Base-by-base conservation (phyloP, 2,329 filamentous ascomycete species). In the Clarireedia hainanense region DNA sequence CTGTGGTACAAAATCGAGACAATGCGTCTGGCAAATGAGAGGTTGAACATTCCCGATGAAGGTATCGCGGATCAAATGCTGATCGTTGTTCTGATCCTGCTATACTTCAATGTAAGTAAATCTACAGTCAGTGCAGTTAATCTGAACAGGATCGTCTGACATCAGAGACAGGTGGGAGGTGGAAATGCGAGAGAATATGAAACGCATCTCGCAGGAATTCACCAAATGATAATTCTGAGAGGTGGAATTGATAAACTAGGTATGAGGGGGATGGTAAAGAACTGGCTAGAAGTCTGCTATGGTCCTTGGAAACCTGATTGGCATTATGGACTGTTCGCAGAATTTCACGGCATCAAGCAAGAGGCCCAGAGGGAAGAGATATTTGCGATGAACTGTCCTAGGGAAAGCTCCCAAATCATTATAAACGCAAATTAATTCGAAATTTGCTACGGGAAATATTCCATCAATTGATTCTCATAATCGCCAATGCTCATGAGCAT, bases 31-130 rank as follows among this genome's bases (percentile, higher is more conserved):
- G 62, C 58, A 15, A 64, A 64, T 43, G 52, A 61, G 39, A 58
- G 51, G 9, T 53, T 64, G 60, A 53, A 52, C 17, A 30, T 42
- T 17, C 46, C 57, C 0, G 52, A 39, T 9, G 58, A 61, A 27
- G 59, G 52, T 5, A 54, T 55, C 3, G 58, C 56, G 20, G 62
- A 65, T 53, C 55, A 65, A 27, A 63, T 63, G 61, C 57, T 65
- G 10, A 50, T 63, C 36, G 57, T 60, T 9, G 59, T 57, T 10
- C 37, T 65, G 40, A 56, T 64, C 20, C 43, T 65, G 26, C 30
- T 63, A 9, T 59, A 62, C 42, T 64, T 63, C 36, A 62, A 62
- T 46, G 58, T 60, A 36, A 55, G 57, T 50, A 24, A 10, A 14
- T 46, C 14, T 17, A 17, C 2, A 23, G 17, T 36, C 34, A 10